Percentiles rank a stretch among this genome's conserved stretches.
Conservation (phyloP, 768 basidiomycete genomes). For the Stropharia rugosoannulata region DNA sequence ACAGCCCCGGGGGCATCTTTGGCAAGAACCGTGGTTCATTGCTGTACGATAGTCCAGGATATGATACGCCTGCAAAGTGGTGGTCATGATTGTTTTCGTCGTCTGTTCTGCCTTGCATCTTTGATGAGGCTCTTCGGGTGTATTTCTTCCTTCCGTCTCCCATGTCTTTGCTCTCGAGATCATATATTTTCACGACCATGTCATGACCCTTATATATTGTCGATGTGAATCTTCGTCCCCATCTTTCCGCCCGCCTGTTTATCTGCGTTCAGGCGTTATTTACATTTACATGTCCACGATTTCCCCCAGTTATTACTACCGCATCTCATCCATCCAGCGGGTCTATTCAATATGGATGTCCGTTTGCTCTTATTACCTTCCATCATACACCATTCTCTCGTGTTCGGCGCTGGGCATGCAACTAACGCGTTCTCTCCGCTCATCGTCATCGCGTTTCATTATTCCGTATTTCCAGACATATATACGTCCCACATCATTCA, state of each 20-base stretch:
- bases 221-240: constrained; percentile 8
- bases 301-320: background rate
- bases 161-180: constrained; percentile 1
- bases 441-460: too few species aligned
- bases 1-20: constrained; percentile 69
- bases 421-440: too few species aligned
- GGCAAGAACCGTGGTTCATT: constrained; percentile 52
- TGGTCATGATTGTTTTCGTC: constrained; percentile 19
- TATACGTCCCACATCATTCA: too few species aligned
- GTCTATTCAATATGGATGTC: constrained; percentile 4
- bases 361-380: too few species aligned
- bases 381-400: too few species aligned
- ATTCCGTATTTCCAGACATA: too few species aligned
- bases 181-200: constrained; percentile 14
- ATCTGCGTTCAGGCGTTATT: background rate
- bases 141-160: constrained; percentile 3
- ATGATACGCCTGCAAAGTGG: constrained; percentile 25
- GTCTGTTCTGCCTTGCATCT: background rate
- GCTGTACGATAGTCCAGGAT: constrained; percentile 76
- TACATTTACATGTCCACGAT: constrained; percentile 2
- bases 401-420: too few species aligned
- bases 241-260: constrained; percentile 9
- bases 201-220: constrained; percentile 11
- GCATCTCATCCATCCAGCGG: background rate
- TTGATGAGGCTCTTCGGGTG: background rate